A percentile compares a stretch with the other conserved stretches of the same genome.
Conservation (phyloP, 495 filamentous ascomycete genomes). For the Clavariopsis aquatica region DNA sequence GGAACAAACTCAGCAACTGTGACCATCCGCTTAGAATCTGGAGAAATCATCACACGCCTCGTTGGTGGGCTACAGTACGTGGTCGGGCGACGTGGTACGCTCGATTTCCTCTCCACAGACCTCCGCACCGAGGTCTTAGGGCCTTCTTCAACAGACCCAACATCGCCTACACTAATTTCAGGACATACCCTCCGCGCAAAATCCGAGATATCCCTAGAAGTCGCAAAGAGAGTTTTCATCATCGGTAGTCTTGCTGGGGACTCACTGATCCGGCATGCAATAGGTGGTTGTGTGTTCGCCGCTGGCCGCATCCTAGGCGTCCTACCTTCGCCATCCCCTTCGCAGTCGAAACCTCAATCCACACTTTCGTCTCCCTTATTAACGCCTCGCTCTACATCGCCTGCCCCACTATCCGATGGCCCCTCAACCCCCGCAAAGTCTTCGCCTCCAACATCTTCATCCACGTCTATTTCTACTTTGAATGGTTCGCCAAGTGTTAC, state of each 20-base stretch:
- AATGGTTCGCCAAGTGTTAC: not conserved
- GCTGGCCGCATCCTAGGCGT: conserved; percentile 56
- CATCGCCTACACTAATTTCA: conserved; percentile 48
- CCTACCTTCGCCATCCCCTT: conserved; percentile 4
- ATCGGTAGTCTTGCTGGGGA: conserved; percentile 67
- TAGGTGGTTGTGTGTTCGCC: conserved; percentile 61
- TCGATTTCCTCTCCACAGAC: conserved; percentile 55
- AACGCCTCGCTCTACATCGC: not conserved
- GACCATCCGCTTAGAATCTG: conserved; percentile 52
- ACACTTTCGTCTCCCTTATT: conserved; percentile 7
- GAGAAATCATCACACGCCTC: conserved; percentile 48
- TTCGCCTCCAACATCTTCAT: not conserved
- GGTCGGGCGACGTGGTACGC: conserved; percentile 61
- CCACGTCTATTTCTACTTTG: not conserved
- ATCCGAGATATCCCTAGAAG: conserved; percentile 56
- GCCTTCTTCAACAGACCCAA: conserved; percentile 31
- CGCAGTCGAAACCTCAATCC: not conserved
- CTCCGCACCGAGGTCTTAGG: conserved; percentile 56
- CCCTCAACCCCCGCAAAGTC: not conserved
- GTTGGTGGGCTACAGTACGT: conserved; percentile 61
- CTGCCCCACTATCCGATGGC: not conserved
- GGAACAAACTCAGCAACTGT: conserved; percentile 42
- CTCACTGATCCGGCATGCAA: conserved; percentile 64
- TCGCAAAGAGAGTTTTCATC: conserved; percentile 58
- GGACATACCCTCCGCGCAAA: conserved; percentile 59